A percentile compares a stretch with the other conserved stretches of the same genome.
These are phyloP conservation scores for Naganishia vishniacii DNA, from an alignment of 768 basidiomycete genomes.

Conservation along the genomic window DNA sequence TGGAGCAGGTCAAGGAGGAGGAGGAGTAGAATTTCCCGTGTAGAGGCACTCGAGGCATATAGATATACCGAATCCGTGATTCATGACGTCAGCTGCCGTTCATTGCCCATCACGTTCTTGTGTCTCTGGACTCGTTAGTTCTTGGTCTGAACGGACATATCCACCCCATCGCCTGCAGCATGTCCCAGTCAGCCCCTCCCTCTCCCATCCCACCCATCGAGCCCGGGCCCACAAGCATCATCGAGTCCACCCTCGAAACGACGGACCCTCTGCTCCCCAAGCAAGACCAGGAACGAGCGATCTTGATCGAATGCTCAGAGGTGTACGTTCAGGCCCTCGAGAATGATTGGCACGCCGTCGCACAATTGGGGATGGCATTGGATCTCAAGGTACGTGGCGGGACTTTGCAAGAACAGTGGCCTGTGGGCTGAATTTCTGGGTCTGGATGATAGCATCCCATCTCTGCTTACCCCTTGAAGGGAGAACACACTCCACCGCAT, in stretches of 20 bases:
- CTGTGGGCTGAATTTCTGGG: neutral
- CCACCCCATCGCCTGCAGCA: too few species aligned
- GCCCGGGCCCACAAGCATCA: neutral
- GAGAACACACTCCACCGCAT: constrained; percentile 13
- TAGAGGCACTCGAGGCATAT: too few species aligned
- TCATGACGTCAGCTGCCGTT: neutral
- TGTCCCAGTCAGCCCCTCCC: too few species aligned
- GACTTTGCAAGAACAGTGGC: neutral
- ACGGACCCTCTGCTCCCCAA: neutral
- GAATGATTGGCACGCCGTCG: neutral
- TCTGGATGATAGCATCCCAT: constrained; percentile 4
- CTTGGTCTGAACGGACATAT: too few species aligned
- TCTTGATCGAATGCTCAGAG: constrained; percentile 5
- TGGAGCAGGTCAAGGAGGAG: too few species aligned
- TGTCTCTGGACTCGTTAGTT: neutral
- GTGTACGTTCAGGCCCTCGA: neutral
- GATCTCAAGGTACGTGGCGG: neutral
- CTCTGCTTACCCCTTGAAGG: neutral
- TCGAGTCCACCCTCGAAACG: neutral
- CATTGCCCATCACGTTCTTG: too few species aligned
- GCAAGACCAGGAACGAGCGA: constrained; percentile 11
- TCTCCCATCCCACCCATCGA: neutral
- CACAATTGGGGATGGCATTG: neutral
- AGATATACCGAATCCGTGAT: neutral
- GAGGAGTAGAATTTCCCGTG: too few species aligned